A percentile compares a stretch with the other conserved stretches of the same genome.
These are phyloP conservation scores for Acanthamoeba lenticulata DNA, from an alignment of 208 protist species.

Conservation along the genomic window DNA sequence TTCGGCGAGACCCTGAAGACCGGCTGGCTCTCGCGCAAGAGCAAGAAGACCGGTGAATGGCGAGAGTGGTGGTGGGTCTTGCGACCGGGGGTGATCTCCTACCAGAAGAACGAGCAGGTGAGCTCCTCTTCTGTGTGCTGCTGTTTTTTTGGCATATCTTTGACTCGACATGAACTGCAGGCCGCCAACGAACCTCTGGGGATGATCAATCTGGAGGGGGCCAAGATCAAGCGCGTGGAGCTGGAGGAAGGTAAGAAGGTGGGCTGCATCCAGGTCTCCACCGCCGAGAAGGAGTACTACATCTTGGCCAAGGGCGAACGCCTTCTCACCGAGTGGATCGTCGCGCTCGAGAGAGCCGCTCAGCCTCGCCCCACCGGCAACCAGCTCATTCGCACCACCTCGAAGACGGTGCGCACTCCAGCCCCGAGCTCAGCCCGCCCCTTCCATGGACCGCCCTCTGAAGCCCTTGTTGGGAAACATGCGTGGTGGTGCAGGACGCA, in stretches of 20 bases:
- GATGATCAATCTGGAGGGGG: neutral
- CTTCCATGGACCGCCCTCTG: no score
- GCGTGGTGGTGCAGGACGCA: no score
- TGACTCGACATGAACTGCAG: neutral
- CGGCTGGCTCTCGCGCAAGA: constrained; percentile 22
- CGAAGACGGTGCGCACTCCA: neutral
- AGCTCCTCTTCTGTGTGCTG: neutral
- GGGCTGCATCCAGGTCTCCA: neutral
- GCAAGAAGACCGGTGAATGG: constrained; percentile 24
- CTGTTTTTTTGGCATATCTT: neutral
- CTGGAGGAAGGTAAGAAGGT: neutral
- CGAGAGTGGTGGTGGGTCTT: constrained; percentile 39
- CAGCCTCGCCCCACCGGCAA: neutral
- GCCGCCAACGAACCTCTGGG: neutral
- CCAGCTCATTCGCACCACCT: constrained; percentile 6
- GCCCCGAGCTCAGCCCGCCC: no score
- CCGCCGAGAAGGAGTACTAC: neutral
- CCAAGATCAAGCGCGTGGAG: neutral
- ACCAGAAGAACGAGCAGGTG: constrained; percentile 61
- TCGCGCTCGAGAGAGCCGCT: neutral
- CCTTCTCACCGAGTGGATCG: constrained; percentile 10
- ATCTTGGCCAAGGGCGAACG: constrained; percentile 56
- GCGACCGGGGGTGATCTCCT: constrained; percentile 4
- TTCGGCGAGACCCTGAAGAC: constrained; percentile 21
- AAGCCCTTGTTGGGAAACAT: no score